phyloP scores from a whole-genome alignment of 2,329 filamentous ascomycete species.

The Aspergillus melleus region DNA sequence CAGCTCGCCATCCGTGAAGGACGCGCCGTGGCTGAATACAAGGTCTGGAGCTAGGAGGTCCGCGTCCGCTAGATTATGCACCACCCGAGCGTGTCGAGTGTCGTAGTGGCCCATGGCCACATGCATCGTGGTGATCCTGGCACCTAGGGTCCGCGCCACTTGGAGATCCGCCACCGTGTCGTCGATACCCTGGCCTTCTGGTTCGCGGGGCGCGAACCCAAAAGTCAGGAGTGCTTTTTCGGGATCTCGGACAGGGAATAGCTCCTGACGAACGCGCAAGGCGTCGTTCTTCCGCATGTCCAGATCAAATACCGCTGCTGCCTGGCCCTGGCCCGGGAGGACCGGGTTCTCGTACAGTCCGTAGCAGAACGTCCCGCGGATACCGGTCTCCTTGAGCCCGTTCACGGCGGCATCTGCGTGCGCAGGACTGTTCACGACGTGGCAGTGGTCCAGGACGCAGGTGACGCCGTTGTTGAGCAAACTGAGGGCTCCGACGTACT shows the following conservation, averaged over 20 bases:
- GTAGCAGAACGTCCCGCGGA: slow-evolving; percentile 8
- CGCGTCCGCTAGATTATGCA: neutral
- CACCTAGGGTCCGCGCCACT: neutral
- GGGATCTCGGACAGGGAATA: neutral
- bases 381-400: slow-evolving; percentile 2
- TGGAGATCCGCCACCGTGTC: neutral
- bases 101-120: neutral
- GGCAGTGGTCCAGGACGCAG: slow-evolving; percentile 6
- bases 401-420: slow-evolving; percentile 3
- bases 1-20: slow-evolving; percentile 1
- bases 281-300: neutral
- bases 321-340: neutral
- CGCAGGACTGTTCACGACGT: slow-evolving; percentile 4
- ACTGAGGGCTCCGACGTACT: slow-evolving; percentile 2
- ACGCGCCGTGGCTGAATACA: slow-evolving; percentile 6
- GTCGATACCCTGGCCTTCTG: neutral
- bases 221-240: neutral
- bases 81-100: neutral
- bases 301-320: neutral
- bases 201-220: neutral
- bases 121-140: slow-evolving; percentile 3
- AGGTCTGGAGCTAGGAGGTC: neutral
- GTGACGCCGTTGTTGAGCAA: slow-evolving; percentile 7
- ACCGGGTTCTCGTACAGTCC: slow-evolving; percentile 6
- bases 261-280: neutral